Evolutionary conservation across 768 basidiomycete genomes (phyloP).

Genomic region (Rhodotorula babjevae): DNA sequence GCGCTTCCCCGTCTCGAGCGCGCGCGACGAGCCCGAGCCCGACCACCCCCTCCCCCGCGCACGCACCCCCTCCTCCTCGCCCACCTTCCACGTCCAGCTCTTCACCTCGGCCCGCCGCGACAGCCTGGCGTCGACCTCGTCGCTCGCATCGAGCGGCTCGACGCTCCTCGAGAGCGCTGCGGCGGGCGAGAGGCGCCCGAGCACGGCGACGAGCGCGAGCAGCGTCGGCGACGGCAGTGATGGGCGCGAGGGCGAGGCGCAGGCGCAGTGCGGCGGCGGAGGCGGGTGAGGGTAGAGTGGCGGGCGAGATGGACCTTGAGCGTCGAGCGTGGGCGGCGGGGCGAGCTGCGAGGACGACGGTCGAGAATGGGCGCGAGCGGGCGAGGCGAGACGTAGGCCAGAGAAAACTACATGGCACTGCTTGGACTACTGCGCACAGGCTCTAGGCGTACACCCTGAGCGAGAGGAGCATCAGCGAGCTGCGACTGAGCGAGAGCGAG

Average conservation of each 20-base stretch:
- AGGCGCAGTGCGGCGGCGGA: too few relatives aligned
- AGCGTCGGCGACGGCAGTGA: too few relatives aligned
- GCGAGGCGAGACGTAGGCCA: not conserved
- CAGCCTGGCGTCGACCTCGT: not conserved
- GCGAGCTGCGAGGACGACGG: too few relatives aligned
- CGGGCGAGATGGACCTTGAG: too few relatives aligned
- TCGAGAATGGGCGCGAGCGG: too few relatives aligned
- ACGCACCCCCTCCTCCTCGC: not conserved
- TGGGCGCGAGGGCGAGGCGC: too few relatives aligned
- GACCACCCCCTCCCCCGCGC: not conserved
- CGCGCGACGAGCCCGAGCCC: not conserved
- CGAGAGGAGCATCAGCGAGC: not conserved
- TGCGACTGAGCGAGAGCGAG: not conserved
- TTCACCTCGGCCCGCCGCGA: not conserved
- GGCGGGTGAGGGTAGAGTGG: too few relatives aligned
- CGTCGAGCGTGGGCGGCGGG: too few relatives aligned
- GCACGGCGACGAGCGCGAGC: not conserved
- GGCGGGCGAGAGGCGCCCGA: not conserved
- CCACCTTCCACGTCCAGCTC: not conserved
- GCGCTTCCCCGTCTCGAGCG: not conserved
- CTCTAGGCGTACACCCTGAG: slow-evolving; percentile 10
- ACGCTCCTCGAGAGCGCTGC: not conserved
- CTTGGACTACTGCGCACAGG: not conserved
- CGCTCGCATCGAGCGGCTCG: not conserved
- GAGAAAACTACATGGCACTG: not conserved